A percentile compares a stretch with the other conserved stretches of the same genome.
Conservation (phyloP, 176 grass and related monocot genomes). For the Lolium multiflorum region DNA sequence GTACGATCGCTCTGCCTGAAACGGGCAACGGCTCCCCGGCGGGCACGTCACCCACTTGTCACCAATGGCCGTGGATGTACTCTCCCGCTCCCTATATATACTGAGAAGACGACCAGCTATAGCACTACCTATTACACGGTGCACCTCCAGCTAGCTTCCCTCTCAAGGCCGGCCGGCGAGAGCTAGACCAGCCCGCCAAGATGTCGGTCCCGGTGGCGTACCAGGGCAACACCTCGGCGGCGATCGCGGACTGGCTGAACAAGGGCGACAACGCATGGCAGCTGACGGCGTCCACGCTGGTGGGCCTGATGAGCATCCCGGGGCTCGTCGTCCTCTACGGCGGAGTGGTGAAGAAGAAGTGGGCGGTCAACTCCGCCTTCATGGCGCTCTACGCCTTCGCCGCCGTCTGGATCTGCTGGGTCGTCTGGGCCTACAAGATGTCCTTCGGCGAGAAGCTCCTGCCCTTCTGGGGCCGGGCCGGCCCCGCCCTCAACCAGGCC, state of each 20-base stretch:
- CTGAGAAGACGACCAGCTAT: not conserved
- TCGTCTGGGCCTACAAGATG: slow-evolving; percentile 86
- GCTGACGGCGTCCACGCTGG: slow-evolving; percentile 77
- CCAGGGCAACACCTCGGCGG: slow-evolving; percentile 49
- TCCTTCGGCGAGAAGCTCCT: slow-evolving; percentile 83
- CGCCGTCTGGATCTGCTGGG: slow-evolving; percentile 92
- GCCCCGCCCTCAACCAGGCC: slow-evolving; percentile 61
- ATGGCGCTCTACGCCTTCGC: slow-evolving; percentile 98
- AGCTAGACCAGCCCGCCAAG: not conserved
- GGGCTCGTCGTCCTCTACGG: slow-evolving; percentile 85
- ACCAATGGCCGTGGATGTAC: not conserved
- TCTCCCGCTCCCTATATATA: not conserved
- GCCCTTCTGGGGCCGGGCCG: slow-evolving; percentile 79
- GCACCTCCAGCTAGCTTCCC: not conserved
- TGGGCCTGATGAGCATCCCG: slow-evolving; percentile 73
- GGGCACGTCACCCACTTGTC: not conserved
- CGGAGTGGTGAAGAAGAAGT: slow-evolving; percentile 96
- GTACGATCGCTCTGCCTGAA: not conserved
- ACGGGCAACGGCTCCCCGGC: not conserved
- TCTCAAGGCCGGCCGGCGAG: not conserved
- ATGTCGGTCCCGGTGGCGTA: slow-evolving; percentile 55
- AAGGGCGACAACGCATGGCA: slow-evolving; percentile 95
- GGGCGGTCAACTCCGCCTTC: slow-evolving; percentile 95
- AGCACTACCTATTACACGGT: not conserved
- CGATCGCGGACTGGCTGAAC: slow-evolving; percentile 71